A percentile compares a stretch with the other conserved stretches of the same genome.
These are phyloP conservation scores for Didymosphaeria variabile DNA, from an alignment of 2,329 filamentous ascomycete species.

Conservation along the genomic window DNA sequence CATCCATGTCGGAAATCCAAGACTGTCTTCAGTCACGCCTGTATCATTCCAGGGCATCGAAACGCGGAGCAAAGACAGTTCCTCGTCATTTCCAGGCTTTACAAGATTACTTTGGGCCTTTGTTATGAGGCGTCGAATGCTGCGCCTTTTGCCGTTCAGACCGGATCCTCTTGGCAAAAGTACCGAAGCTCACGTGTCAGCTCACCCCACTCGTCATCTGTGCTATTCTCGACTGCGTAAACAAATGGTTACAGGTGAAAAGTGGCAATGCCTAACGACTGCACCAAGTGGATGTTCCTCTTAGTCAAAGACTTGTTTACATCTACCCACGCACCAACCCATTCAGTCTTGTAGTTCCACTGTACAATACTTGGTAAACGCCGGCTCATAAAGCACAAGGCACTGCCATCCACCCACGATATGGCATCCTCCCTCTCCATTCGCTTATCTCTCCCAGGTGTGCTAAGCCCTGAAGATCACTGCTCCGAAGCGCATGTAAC, in stretches of 20 bases:
- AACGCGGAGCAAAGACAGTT: background rate
- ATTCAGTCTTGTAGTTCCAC: background rate
- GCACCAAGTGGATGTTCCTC: background rate
- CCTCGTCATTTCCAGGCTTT: background rate
- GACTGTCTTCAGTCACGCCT: background rate
- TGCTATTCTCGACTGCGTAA: background rate
- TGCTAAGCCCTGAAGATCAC: slow-evolving; percentile 21
- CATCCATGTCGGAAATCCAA: slow-evolving; percentile 7
- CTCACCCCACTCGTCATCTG: slow-evolving; percentile 5
- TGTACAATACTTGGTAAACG: background rate
- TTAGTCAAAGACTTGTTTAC: too few relatives aligned
- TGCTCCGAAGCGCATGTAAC: slow-evolving; percentile 32
- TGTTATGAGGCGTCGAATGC: slow-evolving; percentile 18
- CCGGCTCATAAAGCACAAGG: background rate
- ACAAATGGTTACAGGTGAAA: background rate
- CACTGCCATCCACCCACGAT: background rate
- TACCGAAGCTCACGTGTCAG: background rate
- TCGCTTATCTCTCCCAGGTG: slow-evolving; percentile 24
- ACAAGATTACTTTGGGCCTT: background rate
- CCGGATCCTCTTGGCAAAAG: slow-evolving; percentile 24
- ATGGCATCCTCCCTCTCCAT: slow-evolving; percentile 17
- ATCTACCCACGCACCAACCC: background rate
- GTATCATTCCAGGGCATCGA: background rate
- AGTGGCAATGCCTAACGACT: background rate
- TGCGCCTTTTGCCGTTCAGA: slow-evolving; percentile 26